Evolutionary conservation across 164 flowering plant genomes (phyloP).

Genomic region (Dillenia turbinata): DNA sequence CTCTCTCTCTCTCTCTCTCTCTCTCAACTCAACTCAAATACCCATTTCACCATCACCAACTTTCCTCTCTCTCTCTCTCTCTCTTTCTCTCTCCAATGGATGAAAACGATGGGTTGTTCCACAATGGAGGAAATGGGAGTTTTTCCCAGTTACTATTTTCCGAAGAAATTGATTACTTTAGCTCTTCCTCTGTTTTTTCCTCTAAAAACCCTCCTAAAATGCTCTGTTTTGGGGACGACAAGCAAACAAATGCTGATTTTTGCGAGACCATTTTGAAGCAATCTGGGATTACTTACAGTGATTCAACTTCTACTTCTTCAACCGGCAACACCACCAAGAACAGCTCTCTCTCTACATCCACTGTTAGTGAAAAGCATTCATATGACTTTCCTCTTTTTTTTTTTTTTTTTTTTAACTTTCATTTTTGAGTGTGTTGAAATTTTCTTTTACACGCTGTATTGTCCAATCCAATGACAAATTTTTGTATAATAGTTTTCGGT

Average conservation of each 20-base stretch:
- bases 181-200: constrained; percentile 21
- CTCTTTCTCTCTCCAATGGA: too few relatives aligned
- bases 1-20: too few relatives aligned
- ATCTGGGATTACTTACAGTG: constrained; percentile 37
- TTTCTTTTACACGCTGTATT: background rate
- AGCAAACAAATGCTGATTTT: constrained; percentile 12
- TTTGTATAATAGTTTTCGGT: too few relatives aligned
- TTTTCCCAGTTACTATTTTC: constrained; percentile 45
- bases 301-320: constrained; percentile 46
- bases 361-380: constrained; percentile 13
- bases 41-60: too few relatives aligned
- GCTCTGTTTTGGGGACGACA: constrained; percentile 52
- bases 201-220: constrained; percentile 32
- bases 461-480: too few relatives aligned
- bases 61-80: too few relatives aligned
- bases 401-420: background rate
- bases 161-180: constrained; percentile 17
- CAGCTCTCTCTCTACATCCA: constrained; percentile 22
- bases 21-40: too few relatives aligned
- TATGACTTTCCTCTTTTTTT: background rate
- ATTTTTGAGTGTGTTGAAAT: background rate
- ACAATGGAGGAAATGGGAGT: constrained; percentile 7
- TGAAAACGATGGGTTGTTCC: too few relatives aligned
- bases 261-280: constrained; percentile 14
- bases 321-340: constrained; percentile 22